A percentile compares a stretch with the other conserved stretches of the same genome.
Conservation (phyloP, 140 eudicot genomes). For the Flaveria floridana region DNA sequence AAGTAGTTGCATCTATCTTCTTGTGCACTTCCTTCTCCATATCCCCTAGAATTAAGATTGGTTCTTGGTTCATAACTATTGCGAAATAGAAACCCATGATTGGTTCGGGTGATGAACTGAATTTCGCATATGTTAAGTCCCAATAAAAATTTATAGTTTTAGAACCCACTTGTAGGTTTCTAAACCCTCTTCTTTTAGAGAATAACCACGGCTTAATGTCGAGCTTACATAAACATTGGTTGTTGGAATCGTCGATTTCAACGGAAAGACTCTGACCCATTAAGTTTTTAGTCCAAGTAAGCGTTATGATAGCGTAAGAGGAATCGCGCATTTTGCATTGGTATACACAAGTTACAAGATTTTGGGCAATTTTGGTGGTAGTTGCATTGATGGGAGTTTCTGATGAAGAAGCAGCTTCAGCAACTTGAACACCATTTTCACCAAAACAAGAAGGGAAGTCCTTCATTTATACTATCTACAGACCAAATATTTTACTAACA, state of each 20-base stretch:
- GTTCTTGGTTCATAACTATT: slow-evolving; percentile 41
- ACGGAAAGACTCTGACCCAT: slow-evolving; percentile 59
- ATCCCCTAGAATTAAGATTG: slow-evolving; percentile 50
- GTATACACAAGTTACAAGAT: slow-evolving; percentile 55
- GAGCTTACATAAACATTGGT: slow-evolving; percentile 43
- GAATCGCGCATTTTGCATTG: slow-evolving; percentile 38
- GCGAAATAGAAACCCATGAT: slow-evolving; percentile 52
- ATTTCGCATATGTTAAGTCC: slow-evolving; percentile 62
- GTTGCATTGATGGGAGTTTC: slow-evolving; percentile 14
- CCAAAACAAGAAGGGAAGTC: slow-evolving; percentile 74
- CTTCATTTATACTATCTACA: slow-evolving; percentile 40
- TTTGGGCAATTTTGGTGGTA: slow-evolving; percentile 36
- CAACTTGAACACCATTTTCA: slow-evolving; percentile 64
- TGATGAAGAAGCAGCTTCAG: slow-evolving; percentile 41
- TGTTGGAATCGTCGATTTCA: slow-evolving; percentile 36
- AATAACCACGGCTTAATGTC: slow-evolving; percentile 69
- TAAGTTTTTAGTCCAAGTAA: slow-evolving; percentile 57
- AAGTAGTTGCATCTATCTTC: slow-evolving; percentile 39
- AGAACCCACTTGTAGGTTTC: slow-evolving; percentile 29
- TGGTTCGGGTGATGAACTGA: slow-evolving; percentile 62
- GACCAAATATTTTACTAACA: background rate
- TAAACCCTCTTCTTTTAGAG: slow-evolving; percentile 55
- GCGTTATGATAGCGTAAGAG: slow-evolving; percentile 44
- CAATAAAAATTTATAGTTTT: slow-evolving; percentile 37
- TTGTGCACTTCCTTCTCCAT: slow-evolving; percentile 46